Evolutionary conservation across 495 filamentous ascomycete species (phyloP), one percentile per base, ranked within the genome.

Genomic region (Gamarada debralockiae): DNA sequence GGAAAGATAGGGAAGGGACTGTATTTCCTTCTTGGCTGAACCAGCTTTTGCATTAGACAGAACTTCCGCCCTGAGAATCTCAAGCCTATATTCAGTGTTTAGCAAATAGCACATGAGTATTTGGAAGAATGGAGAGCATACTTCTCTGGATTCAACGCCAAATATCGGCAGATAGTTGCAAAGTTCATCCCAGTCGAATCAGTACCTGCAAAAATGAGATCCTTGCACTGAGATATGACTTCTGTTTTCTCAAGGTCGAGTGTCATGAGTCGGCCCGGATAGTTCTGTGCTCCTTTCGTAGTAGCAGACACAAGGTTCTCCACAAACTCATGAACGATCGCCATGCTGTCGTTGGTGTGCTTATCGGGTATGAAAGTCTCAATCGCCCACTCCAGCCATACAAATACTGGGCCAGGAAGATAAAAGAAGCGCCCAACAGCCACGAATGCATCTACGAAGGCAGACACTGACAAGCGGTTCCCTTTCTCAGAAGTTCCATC

Each of bases 371-470:
- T 54, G 13, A 63, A 48, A 23, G 56, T 65, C 18, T 66, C 64
- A 9, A 64, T 47, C 7, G 57, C 40, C 53, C 59, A 58, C 23
- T 75, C 67, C 2, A 74, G 7, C n/a, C 61, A 53, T 8, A 67
- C 59, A 44, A 73, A 73, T 7, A 70, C 41, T 36, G 44, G 58
- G 17, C 63, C 66, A 0, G 70, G 69, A 5, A 76, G 34, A 56
- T 73, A 71, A 57, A 76, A 76, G 52, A 77, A 76, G 0, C 74
- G 62, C 3, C 74, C 74, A 1, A 77, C 66, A 8, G 73, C 72
- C 2, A 77, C 76, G 61, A 74, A 75, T 5, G 71, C 60, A 58
- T 71, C 67, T 44, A 72, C 69, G 55, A 70, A 71, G 3, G 63
- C 67, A 5, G 64, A 69, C 15, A 62, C 72, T 17, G 57, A 60